Percentiles rank a stretch among this genome's conserved stretches.
Conservation (phyloP, 148 eudicot species). For the Spergularia marina region DNA sequence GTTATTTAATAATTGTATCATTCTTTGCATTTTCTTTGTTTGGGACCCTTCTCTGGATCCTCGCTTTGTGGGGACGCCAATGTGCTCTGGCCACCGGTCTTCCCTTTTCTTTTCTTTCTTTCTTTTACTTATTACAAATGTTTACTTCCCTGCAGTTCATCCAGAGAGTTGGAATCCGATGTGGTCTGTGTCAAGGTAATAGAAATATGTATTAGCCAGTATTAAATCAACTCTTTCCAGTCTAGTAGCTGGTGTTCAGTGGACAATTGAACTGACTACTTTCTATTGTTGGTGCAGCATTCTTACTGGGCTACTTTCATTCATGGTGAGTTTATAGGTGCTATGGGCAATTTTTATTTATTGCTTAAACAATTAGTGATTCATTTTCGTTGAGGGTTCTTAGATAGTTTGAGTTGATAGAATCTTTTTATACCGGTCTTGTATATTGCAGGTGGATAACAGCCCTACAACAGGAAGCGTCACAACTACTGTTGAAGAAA, state of each 20-base stretch:
- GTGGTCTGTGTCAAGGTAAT: constrained; percentile 99
- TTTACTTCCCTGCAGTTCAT: constrained; percentile 61
- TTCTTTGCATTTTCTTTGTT: not conserved
- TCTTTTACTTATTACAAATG: not conserved
- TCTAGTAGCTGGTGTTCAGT: not conserved
- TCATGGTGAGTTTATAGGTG: constrained; percentile 69
- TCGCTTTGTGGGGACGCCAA: too few relatives aligned
- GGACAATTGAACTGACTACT: constrained; percentile 27
- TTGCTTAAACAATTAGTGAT: not conserved
- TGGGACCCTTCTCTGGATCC: too few relatives aligned
- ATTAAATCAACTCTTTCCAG: not conserved
- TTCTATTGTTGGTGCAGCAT: constrained; percentile 64
- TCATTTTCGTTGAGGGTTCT: not conserved
- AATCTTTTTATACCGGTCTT: constrained; percentile 3
- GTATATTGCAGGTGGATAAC: constrained; percentile 66
- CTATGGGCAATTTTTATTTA: not conserved
- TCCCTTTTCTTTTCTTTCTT: too few relatives aligned
- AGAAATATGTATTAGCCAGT: constrained; percentile 3
- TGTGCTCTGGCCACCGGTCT: too few relatives aligned
- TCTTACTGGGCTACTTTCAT: constrained; percentile 87
- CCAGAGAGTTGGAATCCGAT: constrained; percentile 99
- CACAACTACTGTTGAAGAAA: constrained; percentile 70
- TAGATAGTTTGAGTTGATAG: constrained; percentile 1
- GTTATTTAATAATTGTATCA: too few relatives aligned
- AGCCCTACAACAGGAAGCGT: constrained; percentile 98